phyloP scores from a whole-genome alignment of 108 stramenopile species.

The Pseudonitzschia multiseries region DNA sequence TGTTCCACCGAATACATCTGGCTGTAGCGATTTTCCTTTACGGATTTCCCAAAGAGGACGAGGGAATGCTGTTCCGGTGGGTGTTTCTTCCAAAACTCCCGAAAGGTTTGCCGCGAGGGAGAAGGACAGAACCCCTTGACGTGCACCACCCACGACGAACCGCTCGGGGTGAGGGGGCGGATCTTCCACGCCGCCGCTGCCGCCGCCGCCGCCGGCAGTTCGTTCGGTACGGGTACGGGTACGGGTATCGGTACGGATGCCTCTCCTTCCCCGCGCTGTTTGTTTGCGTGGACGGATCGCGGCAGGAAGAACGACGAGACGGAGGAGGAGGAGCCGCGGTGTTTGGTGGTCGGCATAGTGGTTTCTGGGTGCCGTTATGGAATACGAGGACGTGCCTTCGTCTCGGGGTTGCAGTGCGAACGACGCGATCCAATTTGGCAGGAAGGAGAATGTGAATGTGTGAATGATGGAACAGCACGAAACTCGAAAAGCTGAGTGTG shows the following conservation, averaged over 20 bases:
- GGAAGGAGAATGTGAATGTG: no score
- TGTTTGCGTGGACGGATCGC: no score
- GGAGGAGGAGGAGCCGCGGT: no score
- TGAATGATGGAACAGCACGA: no score
- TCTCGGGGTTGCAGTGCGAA: no score
- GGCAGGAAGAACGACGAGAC: no score
- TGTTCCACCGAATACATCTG: conserved; percentile 25
- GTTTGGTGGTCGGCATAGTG: no score
- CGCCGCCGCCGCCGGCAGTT: not conserved
- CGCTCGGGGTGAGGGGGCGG: conserved; percentile 22
- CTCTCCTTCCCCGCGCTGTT: no score
- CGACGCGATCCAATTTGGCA: no score
- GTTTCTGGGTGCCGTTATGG: no score
- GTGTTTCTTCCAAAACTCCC: conserved; percentile 32
- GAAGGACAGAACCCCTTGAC: conserved; percentile 1
- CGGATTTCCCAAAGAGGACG: conserved; percentile 31
- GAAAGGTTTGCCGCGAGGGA: conserved; percentile 22
- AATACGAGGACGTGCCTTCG: no score
- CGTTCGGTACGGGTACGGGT: not conserved
- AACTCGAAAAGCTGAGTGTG: no score
- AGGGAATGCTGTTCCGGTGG: conserved; percentile 28
- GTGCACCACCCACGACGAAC: conserved; percentile 25
- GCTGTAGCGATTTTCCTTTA: conserved; percentile 41
- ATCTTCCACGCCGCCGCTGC: not conserved
- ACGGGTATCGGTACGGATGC: not conserved